Base-by-base conservation (phyloP, 2,329 filamentous ascomycete genomes). In the Calonectria fujianensis region DNA sequence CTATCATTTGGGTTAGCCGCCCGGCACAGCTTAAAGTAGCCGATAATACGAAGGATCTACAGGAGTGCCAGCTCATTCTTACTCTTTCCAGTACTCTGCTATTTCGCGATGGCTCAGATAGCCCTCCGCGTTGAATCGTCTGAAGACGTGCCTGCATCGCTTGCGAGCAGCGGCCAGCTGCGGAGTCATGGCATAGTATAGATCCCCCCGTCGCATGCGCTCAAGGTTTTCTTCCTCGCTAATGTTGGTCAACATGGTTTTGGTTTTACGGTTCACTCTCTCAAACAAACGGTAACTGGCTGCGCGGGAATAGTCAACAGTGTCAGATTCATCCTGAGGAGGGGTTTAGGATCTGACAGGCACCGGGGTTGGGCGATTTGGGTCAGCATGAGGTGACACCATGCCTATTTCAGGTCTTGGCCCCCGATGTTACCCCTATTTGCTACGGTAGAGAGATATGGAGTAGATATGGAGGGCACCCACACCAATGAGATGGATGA, bases 131-230 rank as follows among this genome's bases (percentile, higher is more conserved):
- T 95, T 96, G 86, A 92, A 95, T 31, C 87, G 87, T 29, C 88
- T 84, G 79, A 90, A 92, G 0, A 94, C 94, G 41, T 86, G 84
- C 54, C 88, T 88, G 83, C 93, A 95, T 18, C 92, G 89, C 20
- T 86, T 85, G 24, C 95, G 90, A 50, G 89, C 92, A 1, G 89
- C 91, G 2, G 90, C 85, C 5, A 97, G 85, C 39, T 94, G 90
- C 0, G 94, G 93, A 0, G 91, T 91, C 81, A 96, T 96, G 57
- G 94, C 91, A 79, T 92, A 90, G 84, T 95, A 96, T 16, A 96
- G 89, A 82, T 96, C 92, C 65, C 94, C 94, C 20, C 88, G 87
- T 64, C 86, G 84, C 93, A 95, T 95, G 32, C 88, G 87, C 51
- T 85, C 83, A 48, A 86, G 83, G 81, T 91, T 91, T 63, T 90